Percentiles rank a stretch among this genome's conserved stretches.
phyloP scores from a whole-genome alignment of 805 yeast genomes.

The Torulaspora microellipsoides region DNA sequence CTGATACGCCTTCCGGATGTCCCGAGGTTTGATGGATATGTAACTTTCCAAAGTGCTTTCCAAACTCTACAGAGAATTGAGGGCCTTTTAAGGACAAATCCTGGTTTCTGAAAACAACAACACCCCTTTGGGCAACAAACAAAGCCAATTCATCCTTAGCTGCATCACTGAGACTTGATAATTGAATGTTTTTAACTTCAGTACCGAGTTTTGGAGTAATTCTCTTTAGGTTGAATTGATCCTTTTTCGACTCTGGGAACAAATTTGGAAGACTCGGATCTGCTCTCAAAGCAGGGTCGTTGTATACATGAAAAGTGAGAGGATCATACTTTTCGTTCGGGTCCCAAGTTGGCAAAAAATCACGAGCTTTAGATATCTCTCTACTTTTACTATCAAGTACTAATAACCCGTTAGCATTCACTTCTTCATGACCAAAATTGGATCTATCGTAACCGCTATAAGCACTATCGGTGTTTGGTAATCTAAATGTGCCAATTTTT shows the following conservation, averaged over 20 bases:
- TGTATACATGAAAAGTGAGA: slow-evolving; percentile 13
- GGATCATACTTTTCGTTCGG: slow-evolving; percentile 22
- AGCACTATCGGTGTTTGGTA: too few relatives aligned
- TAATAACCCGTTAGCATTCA: slow-evolving; percentile 31
- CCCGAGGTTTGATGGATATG: slow-evolving; percentile 76
- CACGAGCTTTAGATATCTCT: slow-evolving; percentile 21
- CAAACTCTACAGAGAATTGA: slow-evolving; percentile 46
- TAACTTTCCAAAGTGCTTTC: slow-evolving; percentile 61
- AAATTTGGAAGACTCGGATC: slow-evolving; percentile 19
- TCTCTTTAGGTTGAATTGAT: slow-evolving; percentile 32
- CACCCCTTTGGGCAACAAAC: slow-evolving; percentile 64
- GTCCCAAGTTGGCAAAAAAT: slow-evolving; percentile 33
- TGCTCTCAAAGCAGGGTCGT: slow-evolving; percentile 24
- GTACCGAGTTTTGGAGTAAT: slow-evolving; percentile 70
- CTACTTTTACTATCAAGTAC: slow-evolving; percentile 21
- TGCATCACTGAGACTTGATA: slow-evolving; percentile 46
- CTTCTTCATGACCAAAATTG: slow-evolving; percentile 18
- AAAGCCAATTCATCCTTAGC: slow-evolving; percentile 69
- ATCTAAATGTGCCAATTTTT: too few relatives aligned
- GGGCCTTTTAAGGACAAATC: slow-evolving; percentile 57
- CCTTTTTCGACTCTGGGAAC: slow-evolving; percentile 23
- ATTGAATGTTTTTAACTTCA: slow-evolving; percentile 56
- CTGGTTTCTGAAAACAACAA: slow-evolving; percentile 61
- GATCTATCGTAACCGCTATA: too few relatives aligned
- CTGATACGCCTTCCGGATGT: slow-evolving; percentile 54